Percentiles rank a stretch among this genome's conserved stretches.
Evolutionary conservation across 2,329 filamentous ascomycete species (phyloP).

Genomic region (Xylaria digitata): DNA sequence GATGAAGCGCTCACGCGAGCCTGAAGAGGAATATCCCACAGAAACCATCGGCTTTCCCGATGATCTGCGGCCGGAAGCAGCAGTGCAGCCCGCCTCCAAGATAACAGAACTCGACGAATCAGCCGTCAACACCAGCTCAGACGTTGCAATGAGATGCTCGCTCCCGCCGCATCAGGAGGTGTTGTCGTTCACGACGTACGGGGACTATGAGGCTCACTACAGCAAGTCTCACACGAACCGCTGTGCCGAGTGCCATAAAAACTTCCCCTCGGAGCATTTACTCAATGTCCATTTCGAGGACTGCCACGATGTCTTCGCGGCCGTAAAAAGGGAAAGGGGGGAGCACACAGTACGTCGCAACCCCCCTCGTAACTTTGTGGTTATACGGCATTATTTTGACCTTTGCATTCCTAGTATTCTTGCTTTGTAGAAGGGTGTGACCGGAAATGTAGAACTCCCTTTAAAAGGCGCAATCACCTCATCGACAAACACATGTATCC

Average conservation of each 20-base stretch:
- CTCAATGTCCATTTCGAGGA: constrained; percentile 89
- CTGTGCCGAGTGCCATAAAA: constrained; percentile 85
- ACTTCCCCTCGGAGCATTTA: constrained; percentile 86
- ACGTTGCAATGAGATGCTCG: constrained; percentile 77
- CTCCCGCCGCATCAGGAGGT: constrained; percentile 81
- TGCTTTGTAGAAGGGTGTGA: constrained; percentile 94
- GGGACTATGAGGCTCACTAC: constrained; percentile 90
- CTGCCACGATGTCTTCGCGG: constrained; percentile 84
- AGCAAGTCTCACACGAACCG: constrained; percentile 82
- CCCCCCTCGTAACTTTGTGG: background rate
- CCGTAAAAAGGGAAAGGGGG: constrained; percentile 78
- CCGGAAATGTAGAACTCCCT: constrained; percentile 81
- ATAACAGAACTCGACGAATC: constrained; percentile 68
- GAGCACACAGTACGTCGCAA: constrained; percentile 77
- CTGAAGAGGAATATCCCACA: constrained; percentile 57
- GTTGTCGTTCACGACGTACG: constrained; percentile 77
- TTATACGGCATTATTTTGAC: constrained; percentile 23
- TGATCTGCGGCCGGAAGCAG: constrained; percentile 35
- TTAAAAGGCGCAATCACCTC: constrained; percentile 87
- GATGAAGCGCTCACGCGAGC: constrained; percentile 74
- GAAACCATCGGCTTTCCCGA: constrained; percentile 36
- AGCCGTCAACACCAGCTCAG: constrained; percentile 50
- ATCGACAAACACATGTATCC: constrained; percentile 96
- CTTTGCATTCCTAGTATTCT: constrained; percentile 67
- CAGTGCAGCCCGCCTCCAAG: constrained; percentile 59